Evolutionary conservation across 2,329 filamentous ascomycete species (phyloP).

Genomic region (Penicillium hesseltinei): DNA sequence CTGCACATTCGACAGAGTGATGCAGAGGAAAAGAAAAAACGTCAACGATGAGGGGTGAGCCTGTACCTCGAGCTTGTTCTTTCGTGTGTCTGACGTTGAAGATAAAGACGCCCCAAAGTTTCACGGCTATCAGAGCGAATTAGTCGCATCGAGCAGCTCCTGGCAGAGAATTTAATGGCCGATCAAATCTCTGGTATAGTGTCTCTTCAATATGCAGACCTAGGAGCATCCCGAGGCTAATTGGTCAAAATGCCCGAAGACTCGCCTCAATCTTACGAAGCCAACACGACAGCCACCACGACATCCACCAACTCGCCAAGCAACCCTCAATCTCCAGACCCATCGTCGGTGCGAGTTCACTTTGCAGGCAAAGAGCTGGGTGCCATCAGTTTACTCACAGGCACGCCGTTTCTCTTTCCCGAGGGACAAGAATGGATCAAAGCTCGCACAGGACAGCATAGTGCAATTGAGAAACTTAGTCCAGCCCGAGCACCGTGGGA

Average conservation of each 20-base stretch:
- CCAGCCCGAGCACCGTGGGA: conserved; percentile 35
- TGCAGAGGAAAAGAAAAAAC: conserved; percentile 31
- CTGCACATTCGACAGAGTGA: conserved; percentile 47
- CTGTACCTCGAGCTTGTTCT: not conserved
- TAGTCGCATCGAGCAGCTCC: conserved; percentile 41
- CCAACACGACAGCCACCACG: conserved; percentile 12
- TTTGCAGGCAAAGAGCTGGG: conserved; percentile 51
- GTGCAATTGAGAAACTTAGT: conserved; percentile 32
- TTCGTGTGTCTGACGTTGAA: not conserved
- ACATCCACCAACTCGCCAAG: conserved; percentile 20
- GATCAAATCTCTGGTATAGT: conserved; percentile 23
- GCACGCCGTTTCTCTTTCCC: conserved; percentile 51
- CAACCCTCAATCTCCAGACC: conserved; percentile 17
- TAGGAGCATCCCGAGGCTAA: not conserved
- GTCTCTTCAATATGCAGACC: not conserved
- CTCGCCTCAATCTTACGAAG: conserved; percentile 6
- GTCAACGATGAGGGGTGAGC: conserved; percentile 24
- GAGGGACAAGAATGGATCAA: conserved; percentile 52
- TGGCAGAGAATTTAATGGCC: conserved; percentile 32
- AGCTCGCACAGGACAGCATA: conserved; percentile 44
- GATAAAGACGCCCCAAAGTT: conserved; percentile 25
- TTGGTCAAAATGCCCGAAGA: conserved; percentile 3
- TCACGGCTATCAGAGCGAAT: conserved; percentile 40
- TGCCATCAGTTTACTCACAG: conserved; percentile 48
- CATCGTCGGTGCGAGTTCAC: conserved; percentile 43